A percentile compares a stretch with the other conserved stretches of the same genome.
These are phyloP conservation scores for Pleurotus ostreatus DNA, from an alignment of 768 basidiomycete genomes.

Conservation along the genomic window DNA sequence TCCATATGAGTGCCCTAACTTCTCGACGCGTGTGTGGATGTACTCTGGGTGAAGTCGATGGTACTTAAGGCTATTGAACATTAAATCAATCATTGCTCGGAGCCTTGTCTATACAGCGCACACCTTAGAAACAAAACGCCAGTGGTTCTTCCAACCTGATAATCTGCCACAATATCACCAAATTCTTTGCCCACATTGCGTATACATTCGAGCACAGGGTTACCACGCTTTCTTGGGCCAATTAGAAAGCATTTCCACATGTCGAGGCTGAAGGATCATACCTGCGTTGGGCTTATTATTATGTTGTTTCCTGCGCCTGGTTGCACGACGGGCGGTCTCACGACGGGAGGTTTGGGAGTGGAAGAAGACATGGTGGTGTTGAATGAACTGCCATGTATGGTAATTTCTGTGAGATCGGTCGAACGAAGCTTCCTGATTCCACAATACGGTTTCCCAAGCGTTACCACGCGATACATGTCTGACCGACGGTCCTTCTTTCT, in stretches of 20 bases:
- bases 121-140: slow-evolving; percentile 91
- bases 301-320: slow-evolving; percentile 65
- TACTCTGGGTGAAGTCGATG: slow-evolving; percentile 98
- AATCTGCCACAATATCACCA: slow-evolving; percentile 90
- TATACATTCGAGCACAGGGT: slow-evolving; percentile 84
- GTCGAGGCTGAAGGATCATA: slow-evolving; percentile 14
- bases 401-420: neutral
- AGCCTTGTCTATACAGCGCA: neutral
- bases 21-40: slow-evolving; percentile 86
- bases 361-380: neutral
- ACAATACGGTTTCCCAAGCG: neutral
- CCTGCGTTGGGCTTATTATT: slow-evolving; percentile 60
- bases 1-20: slow-evolving; percentile 76
- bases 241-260: neutral
- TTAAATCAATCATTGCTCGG: too few species aligned
- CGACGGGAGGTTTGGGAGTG: slow-evolving; percentile 43
- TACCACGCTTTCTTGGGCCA: slow-evolving; percentile 58
- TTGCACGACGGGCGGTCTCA: slow-evolving; percentile 51
- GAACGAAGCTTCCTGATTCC: neutral
- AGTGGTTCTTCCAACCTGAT: slow-evolving; percentile 92
- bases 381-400: too few species aligned
- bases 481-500: neutral
- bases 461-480: neutral
- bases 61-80: slow-evolving; percentile 68
- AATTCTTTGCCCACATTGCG: slow-evolving; percentile 91